phyloP scores from a whole-genome alignment of 805 yeast genomes.

The Saccharomycopsis fodiens region DNA sequence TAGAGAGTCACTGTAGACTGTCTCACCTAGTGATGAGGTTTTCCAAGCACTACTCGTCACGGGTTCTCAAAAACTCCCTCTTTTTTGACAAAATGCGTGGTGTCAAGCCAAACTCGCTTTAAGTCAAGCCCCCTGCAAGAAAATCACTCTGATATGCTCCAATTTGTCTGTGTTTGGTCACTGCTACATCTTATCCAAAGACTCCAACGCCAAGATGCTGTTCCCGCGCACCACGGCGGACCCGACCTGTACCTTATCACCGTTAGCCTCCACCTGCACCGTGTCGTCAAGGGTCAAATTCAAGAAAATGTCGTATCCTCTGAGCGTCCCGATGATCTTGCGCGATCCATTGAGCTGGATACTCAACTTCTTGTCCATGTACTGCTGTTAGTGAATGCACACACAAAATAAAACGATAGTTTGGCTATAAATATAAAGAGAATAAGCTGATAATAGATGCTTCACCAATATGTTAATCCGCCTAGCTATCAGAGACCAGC shows the following conservation, averaged over 20 bases:
- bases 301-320: conserved; percentile 69
- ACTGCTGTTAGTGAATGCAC: conserved; percentile 31
- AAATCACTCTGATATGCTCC: no score
- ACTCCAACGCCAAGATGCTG: conserved; percentile 68
- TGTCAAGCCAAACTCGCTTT: no score
- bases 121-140: no score
- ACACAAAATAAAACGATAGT: conserved; percentile 22
- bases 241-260: conserved; percentile 52
- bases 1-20: no score
- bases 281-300: conserved; percentile 27
- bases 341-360: conserved; percentile 76
- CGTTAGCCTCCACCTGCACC: conserved; percentile 48
- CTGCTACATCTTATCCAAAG: conserved; percentile 28
- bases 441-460: no score
- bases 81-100: no score
- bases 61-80: no score
- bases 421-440: no score
- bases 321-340: conserved; percentile 66
- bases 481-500: background rate
- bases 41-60: no score
- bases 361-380: conserved; percentile 68
- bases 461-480: no score
- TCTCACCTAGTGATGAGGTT: no score
- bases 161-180: no score
- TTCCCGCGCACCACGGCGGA: conserved; percentile 72